Conservation (phyloP, 1,284 basidiomycete species). For the Fomitopsis pinicola region DNA sequence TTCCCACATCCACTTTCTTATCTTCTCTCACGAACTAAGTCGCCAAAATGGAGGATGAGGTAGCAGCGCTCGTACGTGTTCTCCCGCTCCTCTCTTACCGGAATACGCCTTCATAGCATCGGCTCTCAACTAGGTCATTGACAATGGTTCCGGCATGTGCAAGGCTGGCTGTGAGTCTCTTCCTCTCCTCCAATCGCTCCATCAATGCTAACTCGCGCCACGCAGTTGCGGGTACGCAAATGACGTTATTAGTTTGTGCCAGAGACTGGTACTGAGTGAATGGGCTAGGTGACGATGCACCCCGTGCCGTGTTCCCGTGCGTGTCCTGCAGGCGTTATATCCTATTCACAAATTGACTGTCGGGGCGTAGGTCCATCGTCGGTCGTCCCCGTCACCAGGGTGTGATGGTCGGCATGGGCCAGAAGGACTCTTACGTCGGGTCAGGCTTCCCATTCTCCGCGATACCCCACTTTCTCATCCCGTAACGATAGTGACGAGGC, state of each 20-base stretch:
- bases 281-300: conserved; percentile 59
- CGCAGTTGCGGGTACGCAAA: conserved; percentile 45
- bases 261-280: not conserved
- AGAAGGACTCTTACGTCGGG: conserved; percentile 89
- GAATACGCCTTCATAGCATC: not conserved
- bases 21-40: conserved; percentile 21
- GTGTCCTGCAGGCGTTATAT: conserved; percentile 18
- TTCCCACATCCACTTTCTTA: conserved; percentile 14
- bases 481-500: conserved; percentile 71
- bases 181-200: conserved; percentile 8
- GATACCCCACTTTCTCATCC: conserved; percentile 2
- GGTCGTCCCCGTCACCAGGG: conserved; percentile 91
- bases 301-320: conserved; percentile 69
- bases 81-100: not conserved
- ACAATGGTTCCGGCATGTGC: conserved; percentile 90
- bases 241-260: not conserved
- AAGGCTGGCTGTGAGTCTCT: conserved; percentile 80
- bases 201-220: conserved; percentile 20
- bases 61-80: conserved; percentile 30
- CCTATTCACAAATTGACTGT: not conserved
- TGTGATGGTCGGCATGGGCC: conserved; percentile 89
- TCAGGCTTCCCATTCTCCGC: conserved; percentile 23
- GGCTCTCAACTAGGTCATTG: conserved; percentile 52
- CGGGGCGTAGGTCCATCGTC: conserved; percentile 68
- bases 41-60: conserved; percentile 32